A percentile compares a stretch with the other conserved stretches of the same genome.
These are phyloP conservation scores for Populus hybrid DNA, from an alignment of 441 rosid species.

Conservation along the genomic window DNA sequence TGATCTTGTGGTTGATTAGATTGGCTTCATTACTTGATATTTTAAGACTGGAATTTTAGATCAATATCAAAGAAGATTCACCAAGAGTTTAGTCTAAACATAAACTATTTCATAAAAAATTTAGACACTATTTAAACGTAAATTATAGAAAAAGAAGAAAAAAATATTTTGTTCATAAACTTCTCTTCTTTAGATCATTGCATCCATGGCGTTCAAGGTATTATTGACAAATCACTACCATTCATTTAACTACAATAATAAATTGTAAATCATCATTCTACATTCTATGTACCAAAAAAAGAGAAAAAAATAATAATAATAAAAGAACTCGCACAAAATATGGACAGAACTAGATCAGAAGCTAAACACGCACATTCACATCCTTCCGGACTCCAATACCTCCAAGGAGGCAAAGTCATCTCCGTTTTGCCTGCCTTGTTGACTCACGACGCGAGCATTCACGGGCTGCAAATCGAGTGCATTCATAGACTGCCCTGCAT, in stretches of 20 bases:
- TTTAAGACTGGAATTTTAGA: too few species aligned
- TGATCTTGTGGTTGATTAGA: too few species aligned
- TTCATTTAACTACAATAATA: too few species aligned
- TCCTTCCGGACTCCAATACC: slow-evolving; percentile 38
- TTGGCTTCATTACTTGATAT: not conserved
- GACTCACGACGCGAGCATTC: slow-evolving; percentile 13
- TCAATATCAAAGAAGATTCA: too few species aligned
- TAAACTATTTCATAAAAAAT: too few species aligned
- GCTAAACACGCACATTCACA: slow-evolving; percentile 24
- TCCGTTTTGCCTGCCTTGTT: slow-evolving; percentile 14
- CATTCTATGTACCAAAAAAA: not conserved
- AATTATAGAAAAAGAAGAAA: too few species aligned
- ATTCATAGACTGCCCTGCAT: slow-evolving; percentile 24
- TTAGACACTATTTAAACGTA: too few species aligned
- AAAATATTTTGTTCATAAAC: too few species aligned
- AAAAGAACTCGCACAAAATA: not conserved
- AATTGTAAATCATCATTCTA: not conserved
- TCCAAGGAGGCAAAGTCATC: slow-evolving; percentile 15
- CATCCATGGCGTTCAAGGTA: not conserved
- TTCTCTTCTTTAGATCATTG: not conserved
- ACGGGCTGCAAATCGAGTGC: slow-evolving; percentile 21
- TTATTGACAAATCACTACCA: not conserved
- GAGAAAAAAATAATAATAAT: not conserved
- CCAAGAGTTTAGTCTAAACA: too few species aligned
- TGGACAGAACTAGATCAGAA: not conserved